Evolutionary conservation across 1,139 yeast genomes (phyloP).

Genomic region (Tardiomyces digboiensis): DNA sequence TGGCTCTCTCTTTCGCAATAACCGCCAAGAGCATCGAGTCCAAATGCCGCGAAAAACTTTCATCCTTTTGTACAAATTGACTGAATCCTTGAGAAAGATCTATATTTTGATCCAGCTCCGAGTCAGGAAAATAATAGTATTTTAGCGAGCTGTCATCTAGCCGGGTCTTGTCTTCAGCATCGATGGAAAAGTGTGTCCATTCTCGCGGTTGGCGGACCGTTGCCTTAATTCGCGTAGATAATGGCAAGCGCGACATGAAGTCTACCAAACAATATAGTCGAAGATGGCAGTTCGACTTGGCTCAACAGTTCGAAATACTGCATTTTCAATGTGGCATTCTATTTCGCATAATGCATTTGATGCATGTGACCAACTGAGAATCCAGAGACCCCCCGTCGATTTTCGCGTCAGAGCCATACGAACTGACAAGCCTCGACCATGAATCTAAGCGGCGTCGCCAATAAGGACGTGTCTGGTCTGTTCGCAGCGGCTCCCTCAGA

Average conservation of each 20-base stretch:
- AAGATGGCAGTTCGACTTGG: no score
- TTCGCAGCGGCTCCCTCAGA: no score
- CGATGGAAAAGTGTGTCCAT: constrained; percentile 48
- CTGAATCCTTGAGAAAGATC: constrained; percentile 59
- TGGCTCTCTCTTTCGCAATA: constrained; percentile 40
- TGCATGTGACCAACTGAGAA: no score
- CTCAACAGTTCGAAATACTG: no score
- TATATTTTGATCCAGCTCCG: constrained; percentile 36
- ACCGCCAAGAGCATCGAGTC: constrained; percentile 50
- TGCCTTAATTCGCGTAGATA: constrained; percentile 21
- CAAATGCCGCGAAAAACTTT: constrained; percentile 44
- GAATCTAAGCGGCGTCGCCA: background rate
- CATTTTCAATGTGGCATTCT: no score
- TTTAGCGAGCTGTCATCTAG: constrained; percentile 43
- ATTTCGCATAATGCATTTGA: no score
- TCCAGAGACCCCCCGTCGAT: no score
- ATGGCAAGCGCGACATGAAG: constrained; percentile 15
- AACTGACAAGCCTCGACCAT: no score
- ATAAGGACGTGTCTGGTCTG: no score
- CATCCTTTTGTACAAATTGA: constrained; percentile 48
- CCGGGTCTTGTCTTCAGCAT: constrained; percentile 38
- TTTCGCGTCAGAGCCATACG: no score
- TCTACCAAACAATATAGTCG: no score
- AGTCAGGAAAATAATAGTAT: constrained; percentile 74
- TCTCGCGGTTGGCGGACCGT: constrained; percentile 66